Percentiles rank a stretch among this genome's conserved stretches.
These are phyloP conservation scores for Coprinellus aureogranulatus DNA, from an alignment of 768 basidiomycete genomes.

Conservation along the genomic window DNA sequence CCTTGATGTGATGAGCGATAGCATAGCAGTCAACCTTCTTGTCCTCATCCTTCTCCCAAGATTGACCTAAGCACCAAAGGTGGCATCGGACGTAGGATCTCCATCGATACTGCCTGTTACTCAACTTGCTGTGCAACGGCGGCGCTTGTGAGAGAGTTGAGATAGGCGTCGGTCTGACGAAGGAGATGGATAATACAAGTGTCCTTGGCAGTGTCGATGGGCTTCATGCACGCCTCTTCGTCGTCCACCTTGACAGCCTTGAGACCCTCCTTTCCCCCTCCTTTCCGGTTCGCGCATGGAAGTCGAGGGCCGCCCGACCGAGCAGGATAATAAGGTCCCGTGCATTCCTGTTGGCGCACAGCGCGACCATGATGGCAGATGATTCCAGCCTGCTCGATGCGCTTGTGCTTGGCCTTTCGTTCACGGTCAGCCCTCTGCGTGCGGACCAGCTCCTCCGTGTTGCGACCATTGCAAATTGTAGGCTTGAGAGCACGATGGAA, in stretches of 20 bases:
- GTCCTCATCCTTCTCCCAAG: constrained; percentile 60
- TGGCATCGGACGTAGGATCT: constrained; percentile 78
- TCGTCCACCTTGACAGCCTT: constrained; percentile 97
- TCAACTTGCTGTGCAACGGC: constrained; percentile 91
- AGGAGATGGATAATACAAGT: constrained; percentile 96
- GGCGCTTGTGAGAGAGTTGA: constrained; percentile 88
- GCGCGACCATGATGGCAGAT: constrained; percentile 84
- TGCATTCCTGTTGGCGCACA: constrained; percentile 63
- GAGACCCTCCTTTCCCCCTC: constrained; percentile 99
- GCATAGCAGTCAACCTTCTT: constrained; percentile 94
- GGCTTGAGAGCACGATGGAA: constrained; percentile 87
- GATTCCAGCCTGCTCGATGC: constrained; percentile 85
- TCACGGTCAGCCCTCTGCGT: constrained; percentile 91
- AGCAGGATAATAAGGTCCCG: constrained; percentile 68
- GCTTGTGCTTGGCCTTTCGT: constrained; percentile 91
- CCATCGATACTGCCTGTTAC: constrained; percentile 54
- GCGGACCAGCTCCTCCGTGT: constrained; percentile 85
- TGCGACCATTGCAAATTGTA: constrained; percentile 82
- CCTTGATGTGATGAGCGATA: constrained; percentile 88
- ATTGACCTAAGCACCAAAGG: constrained; percentile 81
- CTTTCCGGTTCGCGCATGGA: constrained; percentile 90
- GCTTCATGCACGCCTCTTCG: constrained; percentile 99
- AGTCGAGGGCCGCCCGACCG: constrained; percentile 73
- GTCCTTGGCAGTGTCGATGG: constrained; percentile 98
- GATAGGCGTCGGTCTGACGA: constrained; percentile 89